Evolutionary conservation across 768 basidiomycete genomes (phyloP), one percentile per base, ranked within the genome.

Genomic region (Coprinellus aureogranulatus): DNA sequence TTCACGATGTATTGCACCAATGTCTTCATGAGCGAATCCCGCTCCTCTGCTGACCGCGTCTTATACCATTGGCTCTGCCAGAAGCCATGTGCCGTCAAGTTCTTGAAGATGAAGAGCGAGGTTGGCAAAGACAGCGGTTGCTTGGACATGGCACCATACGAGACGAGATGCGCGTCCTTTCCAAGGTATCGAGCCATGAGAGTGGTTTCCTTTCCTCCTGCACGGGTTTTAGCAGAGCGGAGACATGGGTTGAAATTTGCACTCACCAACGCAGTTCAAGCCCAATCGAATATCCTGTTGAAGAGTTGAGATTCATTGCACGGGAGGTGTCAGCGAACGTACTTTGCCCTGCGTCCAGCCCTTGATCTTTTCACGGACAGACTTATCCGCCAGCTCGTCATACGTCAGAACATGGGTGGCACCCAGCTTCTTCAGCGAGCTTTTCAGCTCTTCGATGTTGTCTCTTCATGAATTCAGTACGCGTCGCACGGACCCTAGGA

Each of bases 101-200:
- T 89, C 61, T 86, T 91, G 78, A 95, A 95, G 59, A 95, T 92
- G 71, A 91, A 87, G 22, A 86, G 74, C 0, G 89, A 88, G 0
- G 89, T 87, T 1, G 93, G 89, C 22, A 95, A 68, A 1, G 84
- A 80, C 18, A 95, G 70, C 0, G 92, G 90, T 53, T 87, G 79
- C 67, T 89, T 92, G 1, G 92, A 89, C 92, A 95, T 94, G 4
- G 89, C 92, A 27, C 93, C 93, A 54, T 94, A 95, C 0, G 93
- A 91, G 8, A 94, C 86, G 12, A 94, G 78, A 61, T 89, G 88
- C 2, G 87, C 84, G 61, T 88, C 74, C 42, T 77, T 71, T 25
- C 86, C 87, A 0, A 95, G 75, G 8, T 89, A 72, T 50, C 84
- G 79, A 1, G 82, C 77, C 90, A 94, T 91, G 6, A 75, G 63